Conservation (phyloP, 1,139 yeast genomes). For the Pichia sp. region DNA sequence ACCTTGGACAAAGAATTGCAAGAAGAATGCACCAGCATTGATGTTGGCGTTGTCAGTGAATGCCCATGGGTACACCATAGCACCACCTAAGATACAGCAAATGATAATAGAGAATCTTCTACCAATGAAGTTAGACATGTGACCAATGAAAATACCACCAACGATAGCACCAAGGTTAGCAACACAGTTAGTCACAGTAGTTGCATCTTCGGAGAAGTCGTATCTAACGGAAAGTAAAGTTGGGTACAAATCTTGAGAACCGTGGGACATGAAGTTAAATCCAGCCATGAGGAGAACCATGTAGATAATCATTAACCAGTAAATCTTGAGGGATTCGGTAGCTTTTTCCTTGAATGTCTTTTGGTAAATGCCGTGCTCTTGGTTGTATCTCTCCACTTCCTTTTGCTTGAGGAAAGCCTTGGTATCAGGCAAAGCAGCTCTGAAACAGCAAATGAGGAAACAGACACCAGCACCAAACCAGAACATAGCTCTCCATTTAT, state of each 20-base stretch:
- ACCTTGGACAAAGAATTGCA: conserved; percentile 80
- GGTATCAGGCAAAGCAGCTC: conserved; percentile 53
- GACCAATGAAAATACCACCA: conserved; percentile 62
- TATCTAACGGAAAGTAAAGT: conserved; percentile 53
- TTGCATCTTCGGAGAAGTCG: conserved; percentile 39
- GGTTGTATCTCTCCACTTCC: conserved; percentile 27
- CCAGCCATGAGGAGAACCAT: conserved; percentile 55
- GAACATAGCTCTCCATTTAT: conserved; percentile 70
- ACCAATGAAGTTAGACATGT: conserved; percentile 51
- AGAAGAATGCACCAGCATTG: conserved; percentile 71
- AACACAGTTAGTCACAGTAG: conserved; percentile 61
- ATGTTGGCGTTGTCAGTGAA: conserved; percentile 47
- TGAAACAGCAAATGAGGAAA: conserved; percentile 46
- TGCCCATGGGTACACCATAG: conserved; percentile 61
- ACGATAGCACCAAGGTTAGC: conserved; percentile 64
- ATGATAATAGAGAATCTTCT: conserved; percentile 50
- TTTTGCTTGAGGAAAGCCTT: conserved; percentile 38
- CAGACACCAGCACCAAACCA: conserved; percentile 78
- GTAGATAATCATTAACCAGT: conserved; percentile 42
- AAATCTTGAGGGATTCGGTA: conserved; percentile 28
- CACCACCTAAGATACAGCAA: conserved; percentile 65
- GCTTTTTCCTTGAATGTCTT: conserved; percentile 26
- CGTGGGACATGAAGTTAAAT: conserved; percentile 65
- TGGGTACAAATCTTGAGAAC: conserved; percentile 69
- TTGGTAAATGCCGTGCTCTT: conserved; percentile 24